Evolutionary conservation across 768 basidiomycete genomes (phyloP), one percentile per base, ranked within the genome.

Genomic region (Lactarius psammicola): DNA sequence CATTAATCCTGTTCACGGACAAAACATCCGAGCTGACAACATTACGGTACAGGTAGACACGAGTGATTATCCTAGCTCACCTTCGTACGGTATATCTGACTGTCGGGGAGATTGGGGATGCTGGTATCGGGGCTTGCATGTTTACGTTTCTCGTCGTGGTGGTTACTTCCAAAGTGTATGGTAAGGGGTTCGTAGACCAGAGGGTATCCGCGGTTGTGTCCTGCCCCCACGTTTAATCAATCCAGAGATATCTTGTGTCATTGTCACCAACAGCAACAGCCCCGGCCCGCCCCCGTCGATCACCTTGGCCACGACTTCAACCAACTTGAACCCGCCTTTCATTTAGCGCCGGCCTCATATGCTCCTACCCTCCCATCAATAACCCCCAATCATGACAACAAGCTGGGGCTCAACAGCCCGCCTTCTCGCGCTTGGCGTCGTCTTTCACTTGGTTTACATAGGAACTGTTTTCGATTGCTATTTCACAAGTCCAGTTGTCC

Each of bases 381-480:
- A 31, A 60, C 13, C 18, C 31, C 5, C 38, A 53, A 49, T 51
- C 38, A 68, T 70, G 69, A 56, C 55, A 28, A 63, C 33, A 57
- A 40, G 44, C 10, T 51, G 34, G 62, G 57, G 61, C 63, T 63
- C 63, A 20, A 59, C 68, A 56, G 58, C 61, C 56, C 70, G 78
- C 63, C 77, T 90, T 18, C 81, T 93, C 18, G 65, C 83, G n/a
- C 74, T 90, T 49, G 89, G 89, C 36, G 80, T 94, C 42, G 72
- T 87, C 44, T 92, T 93, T 72, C 92, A 94, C 72, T 74, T 90
- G 60, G 79, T 87, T 6, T 91, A 85, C 75, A 88, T 89, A 60
- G 82, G 80, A 40, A 86, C 88, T 3, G 85, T 81, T 38, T 95
- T 95, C 76, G 90, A 94, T 76, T 93, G 92, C 75, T 95, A 94